Conservation (phyloP, 2,329 filamentous ascomycete species). For the Fusarium coffeatum region DNA sequence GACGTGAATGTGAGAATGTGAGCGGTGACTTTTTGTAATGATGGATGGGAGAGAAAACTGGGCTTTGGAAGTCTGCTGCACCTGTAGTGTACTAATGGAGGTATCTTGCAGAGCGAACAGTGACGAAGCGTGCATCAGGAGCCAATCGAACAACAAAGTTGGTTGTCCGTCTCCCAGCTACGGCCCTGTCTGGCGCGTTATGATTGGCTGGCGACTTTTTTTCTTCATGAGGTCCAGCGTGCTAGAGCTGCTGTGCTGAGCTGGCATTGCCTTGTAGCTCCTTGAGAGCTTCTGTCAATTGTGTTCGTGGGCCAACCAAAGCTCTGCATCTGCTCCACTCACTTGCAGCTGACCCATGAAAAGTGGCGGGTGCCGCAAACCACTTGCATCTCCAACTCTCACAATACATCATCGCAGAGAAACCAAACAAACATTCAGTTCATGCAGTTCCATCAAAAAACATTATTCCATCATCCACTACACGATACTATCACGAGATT, state of each 20-base stretch:
- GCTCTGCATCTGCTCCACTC: conserved; percentile 20
- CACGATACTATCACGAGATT: too few species aligned
- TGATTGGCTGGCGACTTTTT: conserved; percentile 38
- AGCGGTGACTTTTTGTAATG: conserved; percentile 41
- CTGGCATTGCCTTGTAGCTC: conserved; percentile 42
- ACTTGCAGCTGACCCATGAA: too few species aligned
- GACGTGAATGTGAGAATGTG: conserved; percentile 37
- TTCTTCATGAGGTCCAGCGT: conserved; percentile 6
- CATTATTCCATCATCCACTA: too few species aligned
- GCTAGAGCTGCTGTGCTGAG: conserved; percentile 41
- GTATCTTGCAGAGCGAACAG: conserved; percentile 28
- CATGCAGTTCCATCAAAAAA: too few species aligned
- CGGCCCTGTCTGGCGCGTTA: conserved; percentile 27
- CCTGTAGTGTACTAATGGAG: not conserved
- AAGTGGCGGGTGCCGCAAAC: too few species aligned
- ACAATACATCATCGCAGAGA: too few species aligned
- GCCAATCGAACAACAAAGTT: conserved; percentile 45
- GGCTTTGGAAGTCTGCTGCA: conserved; percentile 23
- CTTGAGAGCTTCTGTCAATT: conserved; percentile 30
- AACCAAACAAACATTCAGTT: too few species aligned
- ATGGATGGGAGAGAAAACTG: conserved; percentile 38
- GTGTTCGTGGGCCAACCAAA: conserved; percentile 25
- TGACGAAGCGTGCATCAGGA: conserved; percentile 47
- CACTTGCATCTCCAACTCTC: too few species aligned
- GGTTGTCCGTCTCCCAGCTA: conserved; percentile 39